Conservation (phyloP, 805 yeast genomes). For the Lipomyces japonicus region DNA sequence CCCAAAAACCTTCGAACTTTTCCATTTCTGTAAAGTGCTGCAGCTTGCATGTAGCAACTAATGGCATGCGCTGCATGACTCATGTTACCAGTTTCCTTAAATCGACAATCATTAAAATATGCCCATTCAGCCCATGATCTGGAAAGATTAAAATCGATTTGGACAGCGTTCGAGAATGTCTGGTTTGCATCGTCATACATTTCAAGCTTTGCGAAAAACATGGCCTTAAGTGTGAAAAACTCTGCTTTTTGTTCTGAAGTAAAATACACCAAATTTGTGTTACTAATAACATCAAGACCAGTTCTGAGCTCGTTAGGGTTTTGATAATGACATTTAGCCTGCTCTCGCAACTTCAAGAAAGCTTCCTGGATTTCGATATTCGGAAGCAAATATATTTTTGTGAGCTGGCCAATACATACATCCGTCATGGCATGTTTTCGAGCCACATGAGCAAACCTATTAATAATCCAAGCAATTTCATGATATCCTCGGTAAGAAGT, state of each 20-base stretch:
- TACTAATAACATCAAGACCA: constrained; percentile 93
- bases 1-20: constrained; percentile 85
- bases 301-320: constrained; percentile 86
- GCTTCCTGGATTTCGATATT: constrained; percentile 98
- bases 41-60: constrained; percentile 95
- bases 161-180: constrained; percentile 97
- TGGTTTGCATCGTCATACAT: constrained; percentile 95
- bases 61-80: constrained; percentile 89
- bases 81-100: constrained; percentile 81
- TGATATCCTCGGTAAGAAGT: constrained; percentile 97
- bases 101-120: constrained; percentile 80
- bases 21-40: constrained; percentile 89
- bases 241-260: constrained; percentile 98
- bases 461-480: constrained; percentile 98
- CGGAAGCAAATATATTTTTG: constrained; percentile 91
- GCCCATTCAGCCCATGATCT: constrained; percentile 99
- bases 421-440: constrained; percentile 95
- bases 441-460: constrained; percentile 97
- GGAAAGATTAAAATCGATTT: constrained; percentile 86
- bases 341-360: constrained; percentile 89
- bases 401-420: constrained; percentile 87
- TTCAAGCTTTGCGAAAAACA: constrained; percentile 88
- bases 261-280: constrained; percentile 91
- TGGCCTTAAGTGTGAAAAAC: constrained; percentile 94
- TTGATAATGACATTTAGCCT: constrained; percentile 95